A percentile compares a stretch with the other conserved stretches of the same genome.
Conservation (phyloP, 805 yeast species). For the Diddensiella caesifluorescens region DNA sequence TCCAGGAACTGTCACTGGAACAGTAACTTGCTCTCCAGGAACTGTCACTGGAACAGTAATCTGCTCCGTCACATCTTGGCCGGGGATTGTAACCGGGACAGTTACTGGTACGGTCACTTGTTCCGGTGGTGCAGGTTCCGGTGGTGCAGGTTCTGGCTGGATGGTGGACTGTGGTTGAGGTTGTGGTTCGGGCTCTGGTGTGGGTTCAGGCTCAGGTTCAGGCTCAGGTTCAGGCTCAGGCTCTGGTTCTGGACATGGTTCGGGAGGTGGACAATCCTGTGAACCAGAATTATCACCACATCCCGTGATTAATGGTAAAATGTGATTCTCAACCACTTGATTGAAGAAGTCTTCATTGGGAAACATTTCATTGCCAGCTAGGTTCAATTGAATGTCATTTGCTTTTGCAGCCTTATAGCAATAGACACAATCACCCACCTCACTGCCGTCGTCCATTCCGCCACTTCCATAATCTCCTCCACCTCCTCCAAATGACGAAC, state of each 20-base stretch:
- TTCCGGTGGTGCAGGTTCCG: slow-evolving; percentile 3
- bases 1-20: not conserved
- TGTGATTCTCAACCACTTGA: slow-evolving; percentile 19
- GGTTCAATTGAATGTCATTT: slow-evolving; percentile 12
- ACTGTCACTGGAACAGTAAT: not conserved
- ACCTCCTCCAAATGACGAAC: slow-evolving; percentile 11
- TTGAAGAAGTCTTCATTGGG: slow-evolving; percentile 14
- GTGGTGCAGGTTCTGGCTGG: slow-evolving; percentile 3
- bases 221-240: not conserved
- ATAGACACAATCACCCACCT: slow-evolving; percentile 18
- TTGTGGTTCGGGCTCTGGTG: not conserved
- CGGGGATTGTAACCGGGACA: not conserved
- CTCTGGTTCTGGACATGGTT: not conserved
- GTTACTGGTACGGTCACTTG: slow-evolving; percentile 2
- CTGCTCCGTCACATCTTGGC: slow-evolving; percentile 3
- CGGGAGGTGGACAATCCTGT: not conserved
- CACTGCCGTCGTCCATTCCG: too few relatives aligned
- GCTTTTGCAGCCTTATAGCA: slow-evolving; percentile 17
- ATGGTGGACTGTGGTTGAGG: not conserved
- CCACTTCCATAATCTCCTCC: too few relatives aligned
- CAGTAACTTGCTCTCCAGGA: not conserved
- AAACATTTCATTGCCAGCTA: slow-evolving; percentile 17
- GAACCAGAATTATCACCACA: slow-evolving; percentile 10
- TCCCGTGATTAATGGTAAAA: slow-evolving; percentile 17
- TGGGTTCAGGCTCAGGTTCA: not conserved